Evolutionary conservation across 257 asterid species (phyloP), one percentile per base, ranked within the genome.

Genomic region (Echites panduratus): DNA sequence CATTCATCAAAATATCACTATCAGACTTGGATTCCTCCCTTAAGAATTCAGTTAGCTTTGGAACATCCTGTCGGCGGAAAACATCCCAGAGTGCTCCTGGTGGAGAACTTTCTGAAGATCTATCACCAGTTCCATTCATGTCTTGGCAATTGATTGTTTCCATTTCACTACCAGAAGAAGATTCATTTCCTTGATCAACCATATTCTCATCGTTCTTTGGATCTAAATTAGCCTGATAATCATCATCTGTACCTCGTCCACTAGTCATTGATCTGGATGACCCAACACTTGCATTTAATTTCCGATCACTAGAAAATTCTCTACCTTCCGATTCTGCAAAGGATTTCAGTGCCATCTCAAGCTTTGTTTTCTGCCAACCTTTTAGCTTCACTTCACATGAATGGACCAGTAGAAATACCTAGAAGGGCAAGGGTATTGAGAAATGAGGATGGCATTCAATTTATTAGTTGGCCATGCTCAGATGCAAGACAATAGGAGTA

Each of bases 11-110:
- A 45, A 43, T 61, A 68, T 72, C 44, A 63, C 40, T 59, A 65
- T 79, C 89, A 58, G 80, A 80, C 79, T 76, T 74, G 67, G 86
- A 71, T 57, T 90, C 91, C 58, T 72, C 78, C 82, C 88, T 71
- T 73, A 94, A 75, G 70, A 87, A 94, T 79, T 88, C 85, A 71
- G 78, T 80, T 70, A 95, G 82, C 84, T 83, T 87, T 22, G 97
- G 93, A 66, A 89, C 84, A 84, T 95, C 99, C 80, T 85, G 87
- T 53, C 93, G 88, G 75, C 90, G 89, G 68, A 90, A 95, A 84
- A 92, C 85, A 74, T 95, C 97, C 96, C 98, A 95, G 71, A 78
- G 77, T 62, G 97, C 98, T 83, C 98, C 99, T 16, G 91, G 86
- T 77, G 65, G 77, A 76, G 81, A 70, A 70, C 68, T 77, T 70